These are phyloP conservation scores for Xeromyces bisporus DNA, from an alignment of 495 filamentous ascomycete genomes.

Conservation along the genomic window DNA sequence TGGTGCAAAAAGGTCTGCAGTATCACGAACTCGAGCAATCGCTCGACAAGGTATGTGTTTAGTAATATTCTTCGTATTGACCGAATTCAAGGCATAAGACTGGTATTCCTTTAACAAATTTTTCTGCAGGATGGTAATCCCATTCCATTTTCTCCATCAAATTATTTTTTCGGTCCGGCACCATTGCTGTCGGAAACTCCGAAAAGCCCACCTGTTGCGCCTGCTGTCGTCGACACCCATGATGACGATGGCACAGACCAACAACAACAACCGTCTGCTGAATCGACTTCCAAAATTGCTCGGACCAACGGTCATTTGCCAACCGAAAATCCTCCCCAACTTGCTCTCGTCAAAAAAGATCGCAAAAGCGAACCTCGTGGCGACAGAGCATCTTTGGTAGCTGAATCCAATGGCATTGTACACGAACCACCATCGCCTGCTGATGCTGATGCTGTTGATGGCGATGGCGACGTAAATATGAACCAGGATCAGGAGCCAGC, in stretches of 20 bases:
- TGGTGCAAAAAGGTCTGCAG: slow-evolving; percentile 63
- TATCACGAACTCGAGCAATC: slow-evolving; percentile 54
- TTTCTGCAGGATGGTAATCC: slow-evolving; percentile 27
- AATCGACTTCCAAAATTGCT: slow-evolving; percentile 22
- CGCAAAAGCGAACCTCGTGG: slow-evolving; percentile 40
- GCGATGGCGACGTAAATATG: slow-evolving; percentile 30
- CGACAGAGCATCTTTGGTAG: slow-evolving; percentile 38
- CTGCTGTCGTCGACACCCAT: slow-evolving; percentile 10
- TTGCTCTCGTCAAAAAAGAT: slow-evolving; percentile 10
- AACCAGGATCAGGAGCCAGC: slow-evolving; percentile 17
- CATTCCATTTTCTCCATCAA: slow-evolving; percentile 18
- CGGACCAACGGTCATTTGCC: slow-evolving; percentile 25
- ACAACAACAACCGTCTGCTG: slow-evolving; percentile 10
- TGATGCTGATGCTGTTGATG: slow-evolving; percentile 15
- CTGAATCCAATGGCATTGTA: slow-evolving; percentile 21
- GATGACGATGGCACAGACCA: slow-evolving; percentile 13
- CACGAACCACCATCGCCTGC: slow-evolving; percentile 19
- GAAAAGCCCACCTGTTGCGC: slow-evolving; percentile 13
- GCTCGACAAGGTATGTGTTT: slow-evolving; percentile 33
- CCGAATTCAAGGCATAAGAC: too few relatives aligned
- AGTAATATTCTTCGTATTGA: too few relatives aligned
- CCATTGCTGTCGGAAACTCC: slow-evolving; percentile 19
- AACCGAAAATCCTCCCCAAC: slow-evolving; percentile 12
- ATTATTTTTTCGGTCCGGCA: slow-evolving; percentile 35
- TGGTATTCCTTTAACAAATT: background rate